These are phyloP conservation scores for Plenodomus biglobosus DNA, from an alignment of 2,329 filamentous ascomycete genomes.

Conservation along the genomic window DNA sequence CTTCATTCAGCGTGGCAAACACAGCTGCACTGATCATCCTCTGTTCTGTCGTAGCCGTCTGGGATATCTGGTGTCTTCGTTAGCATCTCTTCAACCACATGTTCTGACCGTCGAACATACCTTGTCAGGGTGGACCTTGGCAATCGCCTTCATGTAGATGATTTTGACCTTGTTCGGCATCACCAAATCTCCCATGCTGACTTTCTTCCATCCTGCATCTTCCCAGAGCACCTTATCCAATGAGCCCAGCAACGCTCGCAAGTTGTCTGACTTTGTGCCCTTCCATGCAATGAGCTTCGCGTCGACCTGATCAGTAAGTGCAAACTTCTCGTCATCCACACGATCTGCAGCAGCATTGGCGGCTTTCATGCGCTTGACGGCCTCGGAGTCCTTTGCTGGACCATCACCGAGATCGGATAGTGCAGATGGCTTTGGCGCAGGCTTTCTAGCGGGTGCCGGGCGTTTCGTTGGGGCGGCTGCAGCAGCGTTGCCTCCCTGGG, in stretches of 20 bases:
- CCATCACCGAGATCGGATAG: conserved; percentile 45
- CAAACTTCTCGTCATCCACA: conserved; percentile 91
- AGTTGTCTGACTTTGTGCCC: conserved; percentile 87
- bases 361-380: conserved; percentile 77
- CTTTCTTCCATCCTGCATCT: conserved; percentile 92
- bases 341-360: conserved; percentile 84
- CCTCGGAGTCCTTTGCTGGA: conserved; percentile 62
- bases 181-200: conserved; percentile 89
- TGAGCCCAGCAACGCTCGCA: conserved; percentile 83
- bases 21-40: conserved; percentile 67
- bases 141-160: conserved; percentile 98
- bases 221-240: conserved; percentile 90
- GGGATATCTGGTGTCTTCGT: conserved; percentile 52
- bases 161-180: conserved; percentile 96
- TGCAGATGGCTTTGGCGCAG: conserved; percentile 44
- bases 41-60: conserved; percentile 66
- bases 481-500: conserved; percentile 46
- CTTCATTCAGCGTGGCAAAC: conserved; percentile 66
- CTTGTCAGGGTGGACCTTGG: conserved; percentile 98
- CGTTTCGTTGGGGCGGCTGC: conserved; percentile 24
- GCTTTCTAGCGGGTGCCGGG: conserved; percentile 30
- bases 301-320: conserved; percentile 81
- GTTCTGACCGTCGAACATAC: conserved; percentile 53
- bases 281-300: conserved; percentile 78
- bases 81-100: conserved; percentile 6